Evolutionary conservation across 192 early-diverging fungal species (phyloP).

Genomic region (Kickxella alabastrina): DNA sequence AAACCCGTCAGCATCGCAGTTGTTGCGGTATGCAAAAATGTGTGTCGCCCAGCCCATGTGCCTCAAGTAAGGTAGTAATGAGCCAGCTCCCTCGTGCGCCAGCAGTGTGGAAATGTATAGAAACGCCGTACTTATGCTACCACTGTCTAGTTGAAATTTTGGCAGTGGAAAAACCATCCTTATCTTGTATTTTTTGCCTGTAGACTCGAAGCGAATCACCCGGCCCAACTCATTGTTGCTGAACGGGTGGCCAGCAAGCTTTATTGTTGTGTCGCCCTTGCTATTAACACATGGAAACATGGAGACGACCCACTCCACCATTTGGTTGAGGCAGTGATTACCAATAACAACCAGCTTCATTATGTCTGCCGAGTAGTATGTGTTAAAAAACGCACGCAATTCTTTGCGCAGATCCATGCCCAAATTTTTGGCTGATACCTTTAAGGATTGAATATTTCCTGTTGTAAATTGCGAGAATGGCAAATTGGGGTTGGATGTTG

Average conservation of each 20-base stretch:
- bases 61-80: slow-evolving; percentile 76
- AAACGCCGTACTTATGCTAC: slow-evolving; percentile 52
- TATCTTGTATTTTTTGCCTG: slow-evolving; percentile 65
- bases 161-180: slow-evolving; percentile 76
- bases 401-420: slow-evolving; percentile 74
- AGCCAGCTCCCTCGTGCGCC: slow-evolving; percentile 79
- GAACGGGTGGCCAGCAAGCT: slow-evolving; percentile 61
- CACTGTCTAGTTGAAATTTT: slow-evolving; percentile 60
- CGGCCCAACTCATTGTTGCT: slow-evolving; percentile 62
- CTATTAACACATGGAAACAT: slow-evolving; percentile 75
- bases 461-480: slow-evolving; percentile 77
- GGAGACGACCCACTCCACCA: slow-evolving; percentile 71
- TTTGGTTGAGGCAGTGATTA: slow-evolving; percentile 68
- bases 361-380: slow-evolving; percentile 86
- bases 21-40: background rate
- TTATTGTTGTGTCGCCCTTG: slow-evolving; percentile 59
- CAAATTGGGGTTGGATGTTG: slow-evolving; percentile 56
- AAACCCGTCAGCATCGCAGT: slow-evolving; percentile 7
- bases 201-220: slow-evolving; percentile 62
- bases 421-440: slow-evolving; percentile 35
- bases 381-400: slow-evolving; percentile 73
- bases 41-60: slow-evolving; percentile 70
- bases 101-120: slow-evolving; percentile 77
- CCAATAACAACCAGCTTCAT: slow-evolving; percentile 90
- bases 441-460: slow-evolving; percentile 79